Base-by-base conservation (phyloP, 2,329 filamentous ascomycete species). In the Penicillium sp. region DNA sequence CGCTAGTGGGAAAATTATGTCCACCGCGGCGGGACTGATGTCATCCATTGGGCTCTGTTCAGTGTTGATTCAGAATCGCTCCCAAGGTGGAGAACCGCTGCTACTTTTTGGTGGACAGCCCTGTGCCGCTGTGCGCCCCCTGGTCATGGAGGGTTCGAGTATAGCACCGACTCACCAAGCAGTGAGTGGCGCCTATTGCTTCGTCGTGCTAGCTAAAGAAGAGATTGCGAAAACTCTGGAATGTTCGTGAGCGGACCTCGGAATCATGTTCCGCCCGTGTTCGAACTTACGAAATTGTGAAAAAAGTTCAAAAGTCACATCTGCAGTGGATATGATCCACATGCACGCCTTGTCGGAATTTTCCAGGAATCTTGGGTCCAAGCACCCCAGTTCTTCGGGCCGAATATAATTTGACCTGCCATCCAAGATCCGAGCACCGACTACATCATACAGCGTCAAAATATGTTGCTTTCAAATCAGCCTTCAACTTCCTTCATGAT, bases 1-100 rank as follows among this genome's bases (percentile, higher is more conserved):
- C 39, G 36, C 49, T 60, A 56, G 54, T 54, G 50, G 37, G 43
- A 60, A 60, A 56, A 56, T 49, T 27, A 43, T 56, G 47, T 40
- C 24, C 36, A 31, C 22, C 24, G 6, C 19, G 19, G 18, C 19
- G 37, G 43, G 40, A 33, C 43, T 60, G 58, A 60, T 60, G 58
- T 60, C 58, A 60, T 56, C 31, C 49, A 54, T 50, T 50, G 35
- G 49, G 6, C 31, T 9, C 31, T 31, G 31, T 7, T 39, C 41
- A 18, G 22, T 22, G 22, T 37, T 55, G 57, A 52, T 47, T 49
- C 47, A 55, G 35, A 47, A 47, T n/a, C 43, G 4, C 7, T 22
- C 22, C 22, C 24, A 19, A 18, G 44, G 44, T 49, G 46, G 46
- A 35, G 46, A 2, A 11, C 9, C 1, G 14, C 9, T 46, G 16